Evolutionary conservation across 2,329 filamentous ascomycete genomes (phyloP), one percentile per base, ranked within the genome.

Genomic region (Aspergillus sclerotialis): DNA sequence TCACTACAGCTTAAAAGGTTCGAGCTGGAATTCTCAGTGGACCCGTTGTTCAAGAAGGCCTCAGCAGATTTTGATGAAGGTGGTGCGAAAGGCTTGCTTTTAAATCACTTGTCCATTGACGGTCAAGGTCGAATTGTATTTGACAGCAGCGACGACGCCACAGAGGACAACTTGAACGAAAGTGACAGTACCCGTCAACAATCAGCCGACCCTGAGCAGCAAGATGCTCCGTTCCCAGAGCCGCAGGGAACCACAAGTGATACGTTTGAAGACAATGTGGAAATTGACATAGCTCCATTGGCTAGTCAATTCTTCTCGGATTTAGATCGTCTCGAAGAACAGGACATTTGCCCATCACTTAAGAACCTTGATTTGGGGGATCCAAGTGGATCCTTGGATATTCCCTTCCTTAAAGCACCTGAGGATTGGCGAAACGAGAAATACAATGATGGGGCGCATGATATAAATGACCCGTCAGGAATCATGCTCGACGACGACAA

Each of bases 1-100:
- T 81, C 89, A 12, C 60, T 98, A 35, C 87, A 94, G 57, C 72
- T 96, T 49, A 98, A 98, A 65, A 98, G 96, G 63, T 89, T 98
- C 53, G 92, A 98, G 50, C 74, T 96, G 28, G 92, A 98, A 54
- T 95, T 98, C 46, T 81, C 89, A 0, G 90, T 98, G 4, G 92
- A 98, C 55, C 92, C 92, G 2, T 67, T 98, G n/a, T 98, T 98
- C 75, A 98, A 98, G 57, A 98, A 98, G 56, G 90, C 90, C 1
- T 94, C 90, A 5, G 92, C 92, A 28, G 92, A 98, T 65, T 98
- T 98, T 46, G 92, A 98, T 56, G 92, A 98, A 65, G 92, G 92
- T 13, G 92, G 92, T 37, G 92, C 92, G 37, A 98, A 96, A 63
- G 92, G 92, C 13, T 71, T 98, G 27, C 72, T 98, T 13, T 73